A percentile compares a stretch with the other conserved stretches of the same genome.
Evolutionary conservation across 2,329 filamentous ascomycete genomes (phyloP).

Genomic region (Neofusicoccum ribis): DNA sequence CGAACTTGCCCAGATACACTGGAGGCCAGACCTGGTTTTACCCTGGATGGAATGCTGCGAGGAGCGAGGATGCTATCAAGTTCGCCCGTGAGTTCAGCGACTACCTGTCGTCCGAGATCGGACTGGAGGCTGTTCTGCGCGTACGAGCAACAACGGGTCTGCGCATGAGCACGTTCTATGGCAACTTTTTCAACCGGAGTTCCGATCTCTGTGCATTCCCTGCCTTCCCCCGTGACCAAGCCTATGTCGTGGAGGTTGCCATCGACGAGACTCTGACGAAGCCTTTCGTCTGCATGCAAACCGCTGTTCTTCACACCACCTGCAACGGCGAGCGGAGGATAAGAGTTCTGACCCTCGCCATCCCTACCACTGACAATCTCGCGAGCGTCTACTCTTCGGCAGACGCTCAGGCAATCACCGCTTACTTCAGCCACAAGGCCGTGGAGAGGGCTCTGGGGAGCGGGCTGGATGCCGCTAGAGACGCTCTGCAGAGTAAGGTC

Average conservation of each 20-base stretch:
- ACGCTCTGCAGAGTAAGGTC: slow-evolving; percentile 87
- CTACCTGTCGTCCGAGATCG: slow-evolving; percentile 94
- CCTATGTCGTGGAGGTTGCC: slow-evolving; percentile 95
- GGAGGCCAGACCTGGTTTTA: slow-evolving; percentile 99
- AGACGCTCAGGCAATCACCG: slow-evolving; percentile 88
- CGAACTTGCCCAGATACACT: slow-evolving; percentile 92
- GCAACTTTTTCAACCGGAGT: slow-evolving; percentile 98
- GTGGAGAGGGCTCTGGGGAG: slow-evolving; percentile 85
- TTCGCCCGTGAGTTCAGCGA: slow-evolving; percentile 97
- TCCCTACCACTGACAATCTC: slow-evolving; percentile 88
- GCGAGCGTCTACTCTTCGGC: slow-evolving; percentile 93
- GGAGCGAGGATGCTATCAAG: slow-evolving; percentile 94
- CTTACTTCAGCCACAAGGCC: slow-evolving; percentile 96
- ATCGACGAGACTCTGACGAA: slow-evolving; percentile 94
- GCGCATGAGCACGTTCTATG: slow-evolving; percentile 97
- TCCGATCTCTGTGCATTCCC: slow-evolving; percentile 98
- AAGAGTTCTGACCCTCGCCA: slow-evolving; percentile 85
- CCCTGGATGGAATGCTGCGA: slow-evolving; percentile 92
- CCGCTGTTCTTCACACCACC: slow-evolving; percentile 93
- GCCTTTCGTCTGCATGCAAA: slow-evolving; percentile 88
- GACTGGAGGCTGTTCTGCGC: slow-evolving; percentile 90
- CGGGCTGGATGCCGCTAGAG: slow-evolving; percentile 85
- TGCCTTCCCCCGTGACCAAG: slow-evolving; percentile 94
- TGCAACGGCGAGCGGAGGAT: slow-evolving; percentile 97
- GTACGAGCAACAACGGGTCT: slow-evolving; percentile 93